Evolutionary conservation across 208 protist genomes (phyloP).

Genomic region (Trichomonas tenax): DNA sequence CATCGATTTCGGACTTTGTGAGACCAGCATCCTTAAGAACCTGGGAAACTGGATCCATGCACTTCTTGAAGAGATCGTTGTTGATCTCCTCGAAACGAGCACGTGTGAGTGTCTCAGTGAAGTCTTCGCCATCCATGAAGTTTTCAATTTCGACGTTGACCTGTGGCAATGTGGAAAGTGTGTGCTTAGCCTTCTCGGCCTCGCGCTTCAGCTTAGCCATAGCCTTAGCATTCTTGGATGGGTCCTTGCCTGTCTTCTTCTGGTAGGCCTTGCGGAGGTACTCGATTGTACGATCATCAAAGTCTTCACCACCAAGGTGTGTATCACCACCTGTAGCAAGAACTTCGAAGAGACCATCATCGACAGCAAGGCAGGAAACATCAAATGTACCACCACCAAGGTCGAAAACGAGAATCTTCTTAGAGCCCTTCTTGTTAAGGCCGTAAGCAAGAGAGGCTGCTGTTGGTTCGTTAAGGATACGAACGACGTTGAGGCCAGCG

Average conservation of each 20-base stretch:
- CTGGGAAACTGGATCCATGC: conserved; percentile 69
- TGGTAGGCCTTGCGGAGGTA: conserved; percentile 89
- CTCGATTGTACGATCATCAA: conserved; percentile 75
- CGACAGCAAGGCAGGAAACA: conserved; percentile 95
- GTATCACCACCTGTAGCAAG: conserved; percentile 95
- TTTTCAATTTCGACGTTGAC: conserved; percentile 84
- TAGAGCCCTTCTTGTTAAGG: conserved; percentile 57
- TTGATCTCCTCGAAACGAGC: conserved; percentile 75
- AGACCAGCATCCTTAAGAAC: conserved; percentile 77
- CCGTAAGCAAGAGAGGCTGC: conserved; percentile 96
- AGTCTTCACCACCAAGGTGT: conserved; percentile 92
- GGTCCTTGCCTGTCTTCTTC: conserved; percentile 60
- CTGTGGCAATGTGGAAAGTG: conserved; percentile 37
- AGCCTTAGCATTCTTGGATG: conserved; percentile 49
- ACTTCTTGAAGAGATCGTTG: conserved; percentile 63
- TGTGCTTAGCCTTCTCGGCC: conserved; percentile 78
- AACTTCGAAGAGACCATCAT: conserved; percentile 65
- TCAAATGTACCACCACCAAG: conserved; percentile 59
- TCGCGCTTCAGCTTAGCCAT: conserved; percentile 57
- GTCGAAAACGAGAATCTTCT: conserved; percentile 46
- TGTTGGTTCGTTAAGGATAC: conserved; percentile 99
- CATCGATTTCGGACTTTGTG: conserved; percentile 75
- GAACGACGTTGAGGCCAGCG: conserved; percentile 75
- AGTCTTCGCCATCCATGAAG: conserved; percentile 83
- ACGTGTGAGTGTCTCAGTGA: conserved; percentile 73